A percentile compares a stretch with the other conserved stretches of the same genome.
Conservation (phyloP, 2,329 filamentous ascomycete species). For the Colletotrichum horii region DNA sequence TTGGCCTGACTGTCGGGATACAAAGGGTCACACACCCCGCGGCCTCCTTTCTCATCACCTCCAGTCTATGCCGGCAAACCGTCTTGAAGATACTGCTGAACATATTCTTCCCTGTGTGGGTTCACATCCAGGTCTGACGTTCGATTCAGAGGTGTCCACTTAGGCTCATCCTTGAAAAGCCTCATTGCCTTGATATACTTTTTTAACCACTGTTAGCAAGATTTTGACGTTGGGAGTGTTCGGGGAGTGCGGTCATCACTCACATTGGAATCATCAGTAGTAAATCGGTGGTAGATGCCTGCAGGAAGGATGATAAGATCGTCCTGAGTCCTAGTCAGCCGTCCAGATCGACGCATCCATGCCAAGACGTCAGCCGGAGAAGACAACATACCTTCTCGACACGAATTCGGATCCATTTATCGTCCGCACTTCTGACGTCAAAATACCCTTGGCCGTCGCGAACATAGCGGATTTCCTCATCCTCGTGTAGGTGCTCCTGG, state of each 20-base stretch:
- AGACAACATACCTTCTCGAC: slow-evolving; percentile 70
- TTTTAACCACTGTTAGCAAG: not conserved
- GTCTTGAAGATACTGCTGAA: slow-evolving; percentile 50
- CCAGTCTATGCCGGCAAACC: not conserved
- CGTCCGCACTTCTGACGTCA: slow-evolving; percentile 82
- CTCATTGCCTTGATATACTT: slow-evolving; percentile 96
- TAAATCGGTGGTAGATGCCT: slow-evolving; percentile 97
- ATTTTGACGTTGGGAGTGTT: not conserved
- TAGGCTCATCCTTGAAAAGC: slow-evolving; percentile 96
- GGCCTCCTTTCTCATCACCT: not conserved
- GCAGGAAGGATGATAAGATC: slow-evolving; percentile 93
- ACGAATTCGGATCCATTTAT: slow-evolving; percentile 87
- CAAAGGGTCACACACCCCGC: not conserved
- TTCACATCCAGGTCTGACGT: slow-evolving; percentile 79
- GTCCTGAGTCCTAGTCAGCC: slow-evolving; percentile 40
- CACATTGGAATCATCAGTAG: slow-evolving; percentile 89
- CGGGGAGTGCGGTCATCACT: slow-evolving; percentile 50
- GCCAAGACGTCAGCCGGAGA: not conserved
- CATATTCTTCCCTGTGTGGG: slow-evolving; percentile 78
- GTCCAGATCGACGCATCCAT: not conserved
- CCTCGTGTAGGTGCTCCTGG: slow-evolving; percentile 94
- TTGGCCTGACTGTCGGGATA: not conserved
- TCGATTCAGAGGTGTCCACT: slow-evolving; percentile 95
- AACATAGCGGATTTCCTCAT: slow-evolving; percentile 98
- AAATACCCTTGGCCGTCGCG: slow-evolving; percentile 89